Base-by-base conservation (phyloP, 2,329 filamentous ascomycete species). In the Monosporascus sp. region DNA sequence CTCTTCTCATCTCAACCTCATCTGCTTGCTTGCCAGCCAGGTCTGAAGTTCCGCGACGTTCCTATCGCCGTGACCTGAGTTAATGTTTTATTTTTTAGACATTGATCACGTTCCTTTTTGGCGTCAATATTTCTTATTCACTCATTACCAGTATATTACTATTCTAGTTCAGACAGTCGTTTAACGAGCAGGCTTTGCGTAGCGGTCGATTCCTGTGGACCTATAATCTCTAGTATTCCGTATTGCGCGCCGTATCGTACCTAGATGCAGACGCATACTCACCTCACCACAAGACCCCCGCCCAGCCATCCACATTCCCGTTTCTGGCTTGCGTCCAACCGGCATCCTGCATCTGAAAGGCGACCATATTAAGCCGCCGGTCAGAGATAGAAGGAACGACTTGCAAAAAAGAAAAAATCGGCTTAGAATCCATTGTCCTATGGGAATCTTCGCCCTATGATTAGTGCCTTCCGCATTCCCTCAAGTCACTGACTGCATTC, bases 391-490 rank as follows among this genome's bases (percentile, higher is more conserved):
- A 46, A 46, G 24, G 8, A 46, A 31, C 43, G 8, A 46, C 43
- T 27, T 14, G 11, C 7, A 11, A 41, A 41, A 19, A 5, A 11
- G 6, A 11, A 41, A 41, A 19, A 5, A 11, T 1, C 31, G 14
- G 31, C 31, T 34, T 34, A 31, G 31, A 34, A 44, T 51, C 44
- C 7, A 46, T 20, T 51, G 55, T 53, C 54, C 56, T 52, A 60
- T 44, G 53, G 48, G 51, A 60, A 37, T 45, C 36, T 54, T 48
- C 51, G 20, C 31, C 31, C 52, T 56, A 51, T 50, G 34, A 22
- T 55, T 51, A 43, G 52, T 51, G 50, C 48, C 56, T 54, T 55
- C 50, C 57, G 56, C 61, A 54, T 49, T 36, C 49, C 31, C 27
- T 24, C 31, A 37, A 51, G 34, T 52, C 22, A 38, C 40, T 46